Percentiles rank a stretch among this genome's conserved stretches.
Conservation (phyloP, 768 basidiomycete species). For the Trametes meyenii region DNA sequence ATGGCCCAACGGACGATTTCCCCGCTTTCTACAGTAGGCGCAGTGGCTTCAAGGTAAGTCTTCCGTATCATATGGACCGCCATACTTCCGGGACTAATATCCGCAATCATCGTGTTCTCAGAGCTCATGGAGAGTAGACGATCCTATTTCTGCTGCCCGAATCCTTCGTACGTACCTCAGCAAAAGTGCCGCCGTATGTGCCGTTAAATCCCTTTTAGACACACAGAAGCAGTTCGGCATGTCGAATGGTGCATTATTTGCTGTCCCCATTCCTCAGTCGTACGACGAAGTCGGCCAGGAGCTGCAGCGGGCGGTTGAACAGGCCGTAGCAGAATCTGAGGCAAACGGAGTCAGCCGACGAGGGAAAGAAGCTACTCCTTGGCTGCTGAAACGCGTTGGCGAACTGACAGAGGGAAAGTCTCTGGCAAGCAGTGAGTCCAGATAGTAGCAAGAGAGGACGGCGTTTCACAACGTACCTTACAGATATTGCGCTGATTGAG, state of each 20-base stretch:
- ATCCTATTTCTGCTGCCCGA: slow-evolving; percentile 67
- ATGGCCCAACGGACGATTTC: slow-evolving; percentile 75
- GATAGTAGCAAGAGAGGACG: background rate
- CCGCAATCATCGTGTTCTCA: slow-evolving; percentile 32
- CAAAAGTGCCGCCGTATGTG: background rate
- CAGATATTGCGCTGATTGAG: slow-evolving; percentile 85
- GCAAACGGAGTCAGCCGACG: slow-evolving; percentile 73
- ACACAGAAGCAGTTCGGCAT: slow-evolving; percentile 70
- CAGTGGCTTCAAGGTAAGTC: slow-evolving; percentile 75
- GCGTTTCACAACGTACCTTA: background rate
- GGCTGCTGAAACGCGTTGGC: slow-evolving; percentile 82
- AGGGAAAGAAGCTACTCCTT: slow-evolving; percentile 94
- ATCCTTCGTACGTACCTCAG: slow-evolving; percentile 61
- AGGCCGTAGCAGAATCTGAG: slow-evolving; percentile 83
- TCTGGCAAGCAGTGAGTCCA: slow-evolving; percentile 62
- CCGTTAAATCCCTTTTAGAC: slow-evolving; percentile 45
- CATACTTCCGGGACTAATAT: background rate
- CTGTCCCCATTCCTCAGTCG: slow-evolving; percentile 84
- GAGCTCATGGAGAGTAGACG: slow-evolving; percentile 78
- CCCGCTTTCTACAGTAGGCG: slow-evolving; percentile 91
- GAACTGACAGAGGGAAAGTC: slow-evolving; percentile 81
- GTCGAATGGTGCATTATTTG: slow-evolving; percentile 79
- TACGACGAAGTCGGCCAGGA: slow-evolving; percentile 66
- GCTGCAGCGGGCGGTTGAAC: slow-evolving; percentile 80
- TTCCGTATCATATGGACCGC: background rate